phyloP scores from a whole-genome alignment of 257 asterid genomes.

The Solanum chaucha region DNA sequence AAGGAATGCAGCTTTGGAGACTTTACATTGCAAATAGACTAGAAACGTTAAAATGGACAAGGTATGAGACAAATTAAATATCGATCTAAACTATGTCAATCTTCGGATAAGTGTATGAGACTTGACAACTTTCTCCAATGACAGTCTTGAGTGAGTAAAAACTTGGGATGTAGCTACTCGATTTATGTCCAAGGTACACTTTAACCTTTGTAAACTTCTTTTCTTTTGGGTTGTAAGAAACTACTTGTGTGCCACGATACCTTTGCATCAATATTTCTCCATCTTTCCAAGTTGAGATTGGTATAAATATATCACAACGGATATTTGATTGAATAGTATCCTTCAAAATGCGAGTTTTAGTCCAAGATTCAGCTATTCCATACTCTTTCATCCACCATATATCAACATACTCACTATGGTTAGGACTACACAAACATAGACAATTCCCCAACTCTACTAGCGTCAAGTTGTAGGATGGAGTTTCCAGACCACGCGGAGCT shows the following conservation, averaged over 20 bases:
- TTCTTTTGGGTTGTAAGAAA: neutral
- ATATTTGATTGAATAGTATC: neutral
- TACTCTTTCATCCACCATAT: neutral
- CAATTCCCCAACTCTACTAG: neutral
- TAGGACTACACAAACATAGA: neutral
- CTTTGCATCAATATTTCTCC: neutral
- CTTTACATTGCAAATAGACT: neutral
- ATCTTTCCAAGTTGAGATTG: neutral
- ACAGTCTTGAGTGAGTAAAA: neutral
- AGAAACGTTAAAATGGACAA: neutral
- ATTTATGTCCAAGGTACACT: neutral
- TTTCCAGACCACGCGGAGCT: neutral
- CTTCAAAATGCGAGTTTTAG: neutral
- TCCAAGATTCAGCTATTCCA: neutral
- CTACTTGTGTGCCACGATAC: neutral
- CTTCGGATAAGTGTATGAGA: neutral
- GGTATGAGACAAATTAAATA: neutral
- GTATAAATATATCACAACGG: rapidly evolving
- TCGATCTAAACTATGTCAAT: neutral
- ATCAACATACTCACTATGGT: neutral
- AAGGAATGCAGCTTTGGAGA: neutral
- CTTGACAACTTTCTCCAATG: too few species aligned
- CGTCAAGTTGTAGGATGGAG: too few species aligned
- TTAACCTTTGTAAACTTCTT: neutral
- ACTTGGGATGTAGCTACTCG: neutral